phyloP scores from a whole-genome alignment of 495 filamentous ascomycete species.

The Pseudomonodictys pantanalensis region DNA sequence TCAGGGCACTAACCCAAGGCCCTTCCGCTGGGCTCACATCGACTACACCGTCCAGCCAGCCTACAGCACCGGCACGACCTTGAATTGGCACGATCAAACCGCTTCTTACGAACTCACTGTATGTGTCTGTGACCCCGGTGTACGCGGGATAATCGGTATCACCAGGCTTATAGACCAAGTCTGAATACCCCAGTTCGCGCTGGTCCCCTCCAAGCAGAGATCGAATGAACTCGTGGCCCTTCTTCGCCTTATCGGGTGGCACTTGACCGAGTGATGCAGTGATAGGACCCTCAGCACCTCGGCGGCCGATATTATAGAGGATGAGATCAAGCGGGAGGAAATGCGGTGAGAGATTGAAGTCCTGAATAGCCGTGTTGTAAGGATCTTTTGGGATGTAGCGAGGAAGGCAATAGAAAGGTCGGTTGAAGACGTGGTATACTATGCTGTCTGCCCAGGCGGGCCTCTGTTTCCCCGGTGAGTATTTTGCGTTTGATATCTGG shows the following conservation, averaged over 20 bases:
- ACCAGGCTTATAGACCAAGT: slow-evolving; percentile 40
- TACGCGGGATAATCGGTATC: slow-evolving; percentile 53
- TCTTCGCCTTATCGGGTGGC: slow-evolving; percentile 50
- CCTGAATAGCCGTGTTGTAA: slow-evolving; percentile 38
- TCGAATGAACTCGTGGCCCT: slow-evolving; percentile 54
- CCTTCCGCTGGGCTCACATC: neutral
- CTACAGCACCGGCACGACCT: slow-evolving; percentile 43
- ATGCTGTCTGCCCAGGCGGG: slow-evolving; percentile 39
- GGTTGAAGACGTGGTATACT: slow-evolving; percentile 65
- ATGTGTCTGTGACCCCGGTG: slow-evolving; percentile 66
- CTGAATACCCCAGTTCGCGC: slow-evolving; percentile 47
- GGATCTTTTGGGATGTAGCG: slow-evolving; percentile 53
- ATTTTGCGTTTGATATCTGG: slow-evolving; percentile 58
- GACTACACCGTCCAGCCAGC: neutral
- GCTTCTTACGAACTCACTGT: slow-evolving; percentile 67
- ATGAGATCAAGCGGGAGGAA: slow-evolving; percentile 76
- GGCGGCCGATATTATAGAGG: slow-evolving; percentile 66
- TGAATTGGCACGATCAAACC: slow-evolving; percentile 54
- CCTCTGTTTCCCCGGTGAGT: slow-evolving; percentile 41
- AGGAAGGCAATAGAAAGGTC: slow-evolving; percentile 72
- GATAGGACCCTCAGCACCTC: slow-evolving; percentile 52
- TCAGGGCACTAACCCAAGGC: neutral
- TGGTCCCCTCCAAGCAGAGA: slow-evolving; percentile 63
- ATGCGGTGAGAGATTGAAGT: slow-evolving; percentile 47
- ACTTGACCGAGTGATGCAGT: slow-evolving; percentile 59